These are phyloP conservation scores for Sicyos edulis DNA, from an alignment of 306 rosid genomes.

Conservation along the genomic window DNA sequence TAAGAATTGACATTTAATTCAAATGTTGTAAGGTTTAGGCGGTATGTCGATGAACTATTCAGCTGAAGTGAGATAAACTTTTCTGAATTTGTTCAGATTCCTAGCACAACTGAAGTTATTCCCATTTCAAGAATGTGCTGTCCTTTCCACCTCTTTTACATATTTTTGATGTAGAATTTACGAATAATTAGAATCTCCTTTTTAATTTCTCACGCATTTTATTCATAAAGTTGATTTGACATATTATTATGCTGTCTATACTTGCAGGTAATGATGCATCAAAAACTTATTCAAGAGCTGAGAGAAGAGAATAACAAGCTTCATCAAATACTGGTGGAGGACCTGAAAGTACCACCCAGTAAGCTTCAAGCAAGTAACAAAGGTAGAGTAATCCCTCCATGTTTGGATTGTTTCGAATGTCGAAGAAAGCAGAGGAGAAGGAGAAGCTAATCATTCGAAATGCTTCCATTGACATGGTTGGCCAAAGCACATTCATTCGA, in stretches of 20 bases:
- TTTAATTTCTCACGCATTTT: too few relatives aligned
- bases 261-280: conserved; percentile 76
- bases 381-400: conserved; percentile 39
- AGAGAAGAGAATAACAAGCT: conserved; percentile 81
- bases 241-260: not conserved
- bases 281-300: conserved; percentile 76
- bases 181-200: not conserved
- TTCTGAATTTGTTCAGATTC: not conserved
- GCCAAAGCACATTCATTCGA: not conserved
- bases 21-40: too few relatives aligned
- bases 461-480: not conserved
- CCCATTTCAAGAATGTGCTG: not conserved
- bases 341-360: conserved; percentile 64
- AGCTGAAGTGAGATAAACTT: not conserved
- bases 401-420: conserved; percentile 73
- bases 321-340: conserved; percentile 67
- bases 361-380: conserved; percentile 54
- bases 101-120: not conserved
- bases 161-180: not conserved
- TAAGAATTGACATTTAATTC: too few relatives aligned
- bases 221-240: not conserved
- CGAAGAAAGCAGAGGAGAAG: conserved; percentile 67
- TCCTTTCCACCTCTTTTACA: not conserved
- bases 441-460: not conserved
- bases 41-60: too few relatives aligned